Percentiles rank a stretch among this genome's conserved stretches.
These are phyloP conservation scores for Cudoniella acicularis DNA, from an alignment of 495 filamentous ascomycete genomes.

Conservation along the genomic window DNA sequence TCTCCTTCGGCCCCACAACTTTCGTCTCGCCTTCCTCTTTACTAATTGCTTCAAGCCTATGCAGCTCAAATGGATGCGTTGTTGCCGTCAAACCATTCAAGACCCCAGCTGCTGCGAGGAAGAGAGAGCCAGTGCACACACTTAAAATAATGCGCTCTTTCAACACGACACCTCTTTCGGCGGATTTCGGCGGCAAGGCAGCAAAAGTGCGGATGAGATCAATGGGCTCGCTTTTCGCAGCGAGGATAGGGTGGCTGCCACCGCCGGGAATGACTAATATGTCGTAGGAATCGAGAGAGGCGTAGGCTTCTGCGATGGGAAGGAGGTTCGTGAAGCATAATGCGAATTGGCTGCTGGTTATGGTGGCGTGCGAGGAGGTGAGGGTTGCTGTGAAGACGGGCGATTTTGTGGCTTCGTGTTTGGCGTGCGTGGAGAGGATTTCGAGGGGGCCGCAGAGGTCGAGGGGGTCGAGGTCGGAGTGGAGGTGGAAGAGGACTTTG, in stretches of 20 bases:
- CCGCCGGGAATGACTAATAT: slow-evolving; percentile 68
- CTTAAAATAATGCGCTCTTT: slow-evolving; percentile 58
- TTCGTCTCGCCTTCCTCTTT: slow-evolving; percentile 52
- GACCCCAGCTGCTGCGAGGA: slow-evolving; percentile 68
- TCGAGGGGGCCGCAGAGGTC: slow-evolving; percentile 69
- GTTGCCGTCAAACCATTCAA: slow-evolving; percentile 68
- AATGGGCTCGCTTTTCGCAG: slow-evolving; percentile 55
- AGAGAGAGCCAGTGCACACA: slow-evolving; percentile 68
- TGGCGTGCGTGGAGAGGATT: slow-evolving; percentile 52
- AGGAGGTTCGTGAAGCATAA: slow-evolving; percentile 69
- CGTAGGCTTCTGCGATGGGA: slow-evolving; percentile 58
- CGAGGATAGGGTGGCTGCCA: slow-evolving; percentile 43
- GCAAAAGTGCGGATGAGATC: slow-evolving; percentile 59
- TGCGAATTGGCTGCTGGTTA: slow-evolving; percentile 51
- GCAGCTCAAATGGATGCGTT: slow-evolving; percentile 58
- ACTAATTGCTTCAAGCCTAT: slow-evolving; percentile 52
- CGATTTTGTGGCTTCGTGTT: slow-evolving; percentile 27
- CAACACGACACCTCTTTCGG: slow-evolving; percentile 54
- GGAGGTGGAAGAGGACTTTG: too few relatives aligned
- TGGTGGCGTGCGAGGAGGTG: slow-evolving; percentile 52
- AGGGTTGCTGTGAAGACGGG: slow-evolving; percentile 65
- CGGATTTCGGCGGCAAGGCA: slow-evolving; percentile 49
- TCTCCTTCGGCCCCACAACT: slow-evolving; percentile 60
- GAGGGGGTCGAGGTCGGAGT: slow-evolving; percentile 53
- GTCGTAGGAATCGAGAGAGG: slow-evolving; percentile 61